These are phyloP conservation scores for Plasmodium knowlesi DNA, from an alignment of 169 alveolate genomes.

Conservation along the genomic window DNA sequence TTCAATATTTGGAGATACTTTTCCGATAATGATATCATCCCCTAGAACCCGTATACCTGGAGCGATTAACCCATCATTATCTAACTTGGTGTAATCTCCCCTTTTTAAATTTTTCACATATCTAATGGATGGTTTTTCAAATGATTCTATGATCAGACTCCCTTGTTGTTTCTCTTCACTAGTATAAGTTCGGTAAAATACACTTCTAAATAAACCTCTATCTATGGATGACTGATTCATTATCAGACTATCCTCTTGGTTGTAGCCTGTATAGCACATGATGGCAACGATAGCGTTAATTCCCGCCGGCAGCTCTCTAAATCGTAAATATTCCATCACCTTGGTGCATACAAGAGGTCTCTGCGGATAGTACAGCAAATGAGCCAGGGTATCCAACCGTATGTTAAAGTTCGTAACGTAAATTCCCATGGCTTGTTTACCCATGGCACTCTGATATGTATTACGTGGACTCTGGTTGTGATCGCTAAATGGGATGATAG, in stretches of 20 bases:
- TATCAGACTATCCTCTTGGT: constrained; percentile 99
- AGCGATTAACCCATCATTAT: constrained; percentile 96
- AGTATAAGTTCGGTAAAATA: constrained; percentile 96
- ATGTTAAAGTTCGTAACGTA: constrained; percentile 97
- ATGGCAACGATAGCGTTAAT: constrained; percentile 98
- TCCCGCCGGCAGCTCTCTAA: constrained; percentile 99
- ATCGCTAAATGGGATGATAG: constrained; percentile 99
- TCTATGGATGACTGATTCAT: constrained; percentile 98
- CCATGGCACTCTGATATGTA: constrained; percentile 99
- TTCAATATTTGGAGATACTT: constrained; percentile 91
- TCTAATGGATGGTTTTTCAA: constrained; percentile 93
- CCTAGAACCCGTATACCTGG: constrained; percentile 99
- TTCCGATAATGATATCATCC: constrained; percentile 98
- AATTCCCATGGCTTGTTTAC: constrained; percentile 99
- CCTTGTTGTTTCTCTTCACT: constrained; percentile 95
- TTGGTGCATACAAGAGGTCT: constrained; percentile 99
- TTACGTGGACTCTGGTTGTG: constrained; percentile 99
- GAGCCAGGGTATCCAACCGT: constrained; percentile 98
- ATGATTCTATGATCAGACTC: constrained; percentile 91
- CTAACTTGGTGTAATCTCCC: constrained; percentile 97
- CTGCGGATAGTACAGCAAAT: constrained; percentile 98
- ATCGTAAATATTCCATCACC: constrained; percentile 97
- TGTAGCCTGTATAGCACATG: constrained; percentile 99
- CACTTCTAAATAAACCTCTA: constrained; percentile 98
- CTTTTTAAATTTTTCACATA: constrained; percentile 90